These are phyloP conservation scores for Schizonepeta tenuifolia DNA, from an alignment of 257 asterid genomes.

Conservation along the genomic window DNA sequence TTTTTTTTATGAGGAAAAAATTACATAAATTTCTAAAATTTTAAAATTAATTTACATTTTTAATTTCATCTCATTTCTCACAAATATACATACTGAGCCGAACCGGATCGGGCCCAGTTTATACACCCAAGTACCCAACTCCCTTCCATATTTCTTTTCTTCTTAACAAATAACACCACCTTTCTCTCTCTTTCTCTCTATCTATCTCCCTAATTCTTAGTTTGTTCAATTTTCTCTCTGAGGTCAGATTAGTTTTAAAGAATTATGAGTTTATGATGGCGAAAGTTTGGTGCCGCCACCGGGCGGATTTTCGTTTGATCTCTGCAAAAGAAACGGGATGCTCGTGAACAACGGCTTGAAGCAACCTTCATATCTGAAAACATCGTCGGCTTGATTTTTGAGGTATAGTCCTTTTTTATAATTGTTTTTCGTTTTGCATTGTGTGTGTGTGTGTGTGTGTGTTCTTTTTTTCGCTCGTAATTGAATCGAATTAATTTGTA, in stretches of 20 bases:
- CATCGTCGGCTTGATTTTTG: constrained; percentile 82
- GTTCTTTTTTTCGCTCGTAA: too few species aligned
- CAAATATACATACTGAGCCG: not conserved
- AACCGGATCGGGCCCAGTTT: not conserved
- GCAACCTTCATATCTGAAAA: constrained; percentile 69
- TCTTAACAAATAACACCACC: constrained; percentile 4
- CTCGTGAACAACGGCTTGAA: constrained; percentile 67
- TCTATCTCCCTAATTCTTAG: not conserved
- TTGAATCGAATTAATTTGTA: not conserved
- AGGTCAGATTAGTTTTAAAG: not conserved
- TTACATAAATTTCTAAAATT: too few species aligned
- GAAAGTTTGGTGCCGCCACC: constrained; percentile 35
- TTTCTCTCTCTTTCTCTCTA: not conserved
- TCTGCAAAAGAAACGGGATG: constrained; percentile 84
- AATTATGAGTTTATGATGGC: constrained; percentile 21
- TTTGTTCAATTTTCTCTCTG: not conserved
- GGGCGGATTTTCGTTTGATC: constrained; percentile 83
- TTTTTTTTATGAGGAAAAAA: too few species aligned
- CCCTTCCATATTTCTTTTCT: constrained; percentile 28
- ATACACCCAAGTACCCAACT: not conserved
- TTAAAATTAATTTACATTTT: too few species aligned
- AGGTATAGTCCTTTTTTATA: constrained; percentile 47
- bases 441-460: too few species aligned
- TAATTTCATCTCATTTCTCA: too few species aligned
- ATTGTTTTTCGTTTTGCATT: not conserved